Evolutionary conservation across 441 rosid genomes (phyloP).

Genomic region (Kokia cookei): DNA sequence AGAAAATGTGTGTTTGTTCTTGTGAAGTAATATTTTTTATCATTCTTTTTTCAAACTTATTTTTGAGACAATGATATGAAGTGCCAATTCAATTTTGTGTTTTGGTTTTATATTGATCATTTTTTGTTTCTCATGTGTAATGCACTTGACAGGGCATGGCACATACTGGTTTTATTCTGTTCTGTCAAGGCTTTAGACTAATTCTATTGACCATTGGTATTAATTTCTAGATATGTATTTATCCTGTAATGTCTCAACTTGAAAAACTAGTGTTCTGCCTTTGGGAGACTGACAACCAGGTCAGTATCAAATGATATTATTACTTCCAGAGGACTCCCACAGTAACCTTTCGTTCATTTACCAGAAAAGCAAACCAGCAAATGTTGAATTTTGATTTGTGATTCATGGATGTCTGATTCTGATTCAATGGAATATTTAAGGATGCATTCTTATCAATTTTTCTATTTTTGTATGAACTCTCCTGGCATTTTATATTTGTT

Average conservation of each 20-base stretch:
- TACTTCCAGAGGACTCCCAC: background rate
- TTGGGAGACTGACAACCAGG: background rate
- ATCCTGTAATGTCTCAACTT: background rate
- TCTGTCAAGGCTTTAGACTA: background rate
- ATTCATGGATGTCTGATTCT: background rate
- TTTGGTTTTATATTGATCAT: background rate
- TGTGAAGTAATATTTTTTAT: background rate
- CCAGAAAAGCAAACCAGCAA: background rate
- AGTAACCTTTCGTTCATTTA: background rate
- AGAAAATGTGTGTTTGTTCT: constrained; percentile 1
- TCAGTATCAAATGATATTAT: background rate
- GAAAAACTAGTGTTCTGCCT: background rate
- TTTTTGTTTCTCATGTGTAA: background rate
- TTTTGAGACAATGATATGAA: background rate
- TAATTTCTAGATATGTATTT: background rate
- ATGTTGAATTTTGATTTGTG: background rate
- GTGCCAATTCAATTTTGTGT: background rate
- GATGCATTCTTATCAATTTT: background rate
- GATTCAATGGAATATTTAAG: background rate
- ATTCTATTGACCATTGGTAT: background rate
- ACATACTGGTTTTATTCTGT: background rate
- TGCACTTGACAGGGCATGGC: background rate
- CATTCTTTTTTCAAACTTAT: background rate
- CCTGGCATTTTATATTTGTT: background rate
- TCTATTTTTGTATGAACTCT: background rate